Evolutionary conservation across 306 rosid genomes (phyloP), one percentile per base, ranked within the genome.

Genomic region (Corylus avellana): DNA sequence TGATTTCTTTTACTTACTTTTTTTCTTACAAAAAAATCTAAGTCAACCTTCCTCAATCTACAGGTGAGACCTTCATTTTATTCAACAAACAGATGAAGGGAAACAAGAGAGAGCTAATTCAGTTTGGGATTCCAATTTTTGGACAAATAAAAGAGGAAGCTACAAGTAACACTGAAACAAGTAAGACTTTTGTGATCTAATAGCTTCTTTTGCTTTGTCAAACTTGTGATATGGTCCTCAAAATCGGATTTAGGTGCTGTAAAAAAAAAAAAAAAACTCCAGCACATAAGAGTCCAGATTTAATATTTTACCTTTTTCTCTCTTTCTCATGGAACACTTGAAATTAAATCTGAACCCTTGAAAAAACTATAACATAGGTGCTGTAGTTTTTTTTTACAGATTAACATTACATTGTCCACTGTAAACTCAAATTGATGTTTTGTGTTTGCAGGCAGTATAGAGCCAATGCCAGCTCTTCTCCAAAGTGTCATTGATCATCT

Each of bases 61-160:
- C 81, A 96, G 99, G 98, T 18, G 99, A 91, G 72, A 88, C 99
- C 50, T 96, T 89, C 79, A 87, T 96, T 51, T 78, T 96, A 80
- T 96, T 96, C 91, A 96, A 96, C 81, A 86, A 93, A 84, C 93
- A 93, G 85, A 80, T 93, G 72, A 96, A 96, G 78, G 99, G 97
- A 49, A 93, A 87, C 87, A 92, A 86, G 87, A 87, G 98, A 87
- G 99, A 96, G 90, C 78, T 93, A 87, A 89, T 96, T 79, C 99
- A 93, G 84, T 83, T 93, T 53, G 99, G 99, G 20, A 88, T 90
- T 78, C 99, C 99, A 80, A 87, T 96, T 82, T 96, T 96, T 70
- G 92, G 94, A 84, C 92, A 88, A 78, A 86, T 93, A 61, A 85
- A 87, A 78, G 98, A 93, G 81, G 97, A 96, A 3, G 75, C 84